phyloP scores from a whole-genome alignment of 2,329 filamentous ascomycete genomes.

The Lizonia empirigonia region DNA sequence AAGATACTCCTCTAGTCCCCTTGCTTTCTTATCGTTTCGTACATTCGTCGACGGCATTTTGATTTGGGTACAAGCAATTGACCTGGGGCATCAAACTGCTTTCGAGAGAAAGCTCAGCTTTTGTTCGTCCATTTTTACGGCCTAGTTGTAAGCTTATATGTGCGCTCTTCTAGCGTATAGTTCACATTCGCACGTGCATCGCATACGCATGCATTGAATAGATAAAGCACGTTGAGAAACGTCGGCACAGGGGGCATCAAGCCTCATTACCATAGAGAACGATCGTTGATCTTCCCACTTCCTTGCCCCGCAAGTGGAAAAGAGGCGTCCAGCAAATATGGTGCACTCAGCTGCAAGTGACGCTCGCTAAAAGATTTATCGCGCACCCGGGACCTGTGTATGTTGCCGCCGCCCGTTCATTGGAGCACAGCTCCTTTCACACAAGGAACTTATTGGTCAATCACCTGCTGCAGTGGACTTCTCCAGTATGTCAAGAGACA shows the following conservation, averaged over 20 bases:
- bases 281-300: not conserved
- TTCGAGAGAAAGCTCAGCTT: not conserved
- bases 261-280: not conserved
- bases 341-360: not conserved
- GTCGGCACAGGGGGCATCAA: not conserved
- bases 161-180: not conserved
- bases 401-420: not conserved
- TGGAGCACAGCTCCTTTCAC: not conserved
- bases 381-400: not conserved
- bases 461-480: not conserved
- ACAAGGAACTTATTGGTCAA: not conserved
- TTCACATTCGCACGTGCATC: not conserved
- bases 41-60: not conserved
- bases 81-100: not conserved
- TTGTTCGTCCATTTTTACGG: not conserved
- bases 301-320: not conserved
- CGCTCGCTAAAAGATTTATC: not conserved
- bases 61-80: not conserved
- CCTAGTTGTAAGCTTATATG: not conserved
- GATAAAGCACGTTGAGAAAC: not conserved
- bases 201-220: not conserved
- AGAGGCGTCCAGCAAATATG: not conserved
- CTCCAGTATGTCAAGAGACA: not conserved
- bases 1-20: not conserved
- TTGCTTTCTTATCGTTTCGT: not conserved